These are phyloP conservation scores for Pyricularia sp. DNA, from an alignment of 2,329 filamentous ascomycete species.

Conservation along the genomic window DNA sequence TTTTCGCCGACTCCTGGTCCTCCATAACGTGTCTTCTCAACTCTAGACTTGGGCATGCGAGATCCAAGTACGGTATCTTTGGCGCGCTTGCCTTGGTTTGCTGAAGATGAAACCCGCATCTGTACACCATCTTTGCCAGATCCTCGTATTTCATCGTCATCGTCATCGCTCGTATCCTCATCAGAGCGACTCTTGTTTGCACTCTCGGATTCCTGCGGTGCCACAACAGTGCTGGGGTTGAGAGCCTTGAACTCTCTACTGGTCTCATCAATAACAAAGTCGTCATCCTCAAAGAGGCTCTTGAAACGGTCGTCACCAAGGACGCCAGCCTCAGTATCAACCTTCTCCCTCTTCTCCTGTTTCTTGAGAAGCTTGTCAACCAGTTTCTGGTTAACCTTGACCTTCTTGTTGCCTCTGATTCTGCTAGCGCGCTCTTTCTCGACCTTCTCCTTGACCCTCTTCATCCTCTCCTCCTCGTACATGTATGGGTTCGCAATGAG, in stretches of 20 bases:
- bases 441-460: conserved; percentile 87
- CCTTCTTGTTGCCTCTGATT: conserved; percentile 89
- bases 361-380: conserved; percentile 61
- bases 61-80: conserved; percentile 45
- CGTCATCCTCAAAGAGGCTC: conserved; percentile 81
- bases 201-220: conserved; percentile 19
- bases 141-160: conserved; percentile 17
- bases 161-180: conserved; percentile 28
- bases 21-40: conserved; percentile 25
- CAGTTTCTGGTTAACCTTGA: conserved; percentile 84
- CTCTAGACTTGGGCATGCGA: conserved; percentile 36
- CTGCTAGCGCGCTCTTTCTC: conserved; percentile 92
- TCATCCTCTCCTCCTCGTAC: conserved; percentile 83
- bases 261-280: conserved; percentile 82
- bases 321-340: conserved; percentile 49
- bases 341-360: conserved; percentile 44
- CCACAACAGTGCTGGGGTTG: conserved; percentile 69
- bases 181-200: conserved; percentile 25
- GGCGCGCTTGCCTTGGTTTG: conserved; percentile 43
- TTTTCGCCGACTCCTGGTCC: conserved; percentile 48
- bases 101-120: conserved; percentile 59
- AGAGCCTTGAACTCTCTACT: conserved; percentile 76
- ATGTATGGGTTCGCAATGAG: conserved; percentile 89
- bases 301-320: conserved; percentile 79
- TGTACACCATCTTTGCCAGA: conserved; percentile 26